These are phyloP conservation scores for Dipsacomyces acuminosporus DNA, from an alignment of 371 early-diverging fungal species.

Conservation along the genomic window DNA sequence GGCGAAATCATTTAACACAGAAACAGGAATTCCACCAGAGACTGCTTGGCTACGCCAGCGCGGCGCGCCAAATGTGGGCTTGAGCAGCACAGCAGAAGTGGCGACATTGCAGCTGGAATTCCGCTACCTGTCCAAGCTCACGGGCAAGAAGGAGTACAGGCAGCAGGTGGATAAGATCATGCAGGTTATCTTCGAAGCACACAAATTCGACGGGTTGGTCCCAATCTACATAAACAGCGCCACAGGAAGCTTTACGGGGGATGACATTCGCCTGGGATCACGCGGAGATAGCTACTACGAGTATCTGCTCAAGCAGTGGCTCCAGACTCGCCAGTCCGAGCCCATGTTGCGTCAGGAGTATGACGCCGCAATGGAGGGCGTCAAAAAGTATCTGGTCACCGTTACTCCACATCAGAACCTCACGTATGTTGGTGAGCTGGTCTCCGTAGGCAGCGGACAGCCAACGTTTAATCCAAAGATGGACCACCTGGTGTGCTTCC, in stretches of 20 bases:
- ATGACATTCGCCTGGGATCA: conserved; percentile 59
- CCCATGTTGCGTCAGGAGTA: conserved; percentile 61
- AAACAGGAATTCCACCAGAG: conserved; percentile 66
- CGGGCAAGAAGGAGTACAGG: conserved; percentile 67
- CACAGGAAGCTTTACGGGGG: conserved; percentile 45
- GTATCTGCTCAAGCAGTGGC: conserved; percentile 82
- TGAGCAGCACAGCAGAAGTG: conserved; percentile 68
- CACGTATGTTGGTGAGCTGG: conserved; percentile 70
- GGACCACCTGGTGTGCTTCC: conserved; percentile 92
- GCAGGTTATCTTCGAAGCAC: conserved; percentile 47
- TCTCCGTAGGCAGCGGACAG: conserved; percentile 11
- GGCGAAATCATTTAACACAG: conserved; percentile 68
- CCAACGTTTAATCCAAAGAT: conserved; percentile 51
- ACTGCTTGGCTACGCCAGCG: conserved; percentile 44
- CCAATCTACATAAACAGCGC: conserved; percentile 62
- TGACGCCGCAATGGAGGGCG: conserved; percentile 70
- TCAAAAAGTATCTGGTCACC: conserved; percentile 67
- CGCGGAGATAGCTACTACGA: conserved; percentile 93
- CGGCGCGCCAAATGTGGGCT: conserved; percentile 44
- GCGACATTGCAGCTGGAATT: conserved; percentile 86
- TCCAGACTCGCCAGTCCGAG: conserved; percentile 73
- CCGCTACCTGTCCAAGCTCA: conserved; percentile 75
- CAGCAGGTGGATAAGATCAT: conserved; percentile 64
- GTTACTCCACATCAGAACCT: conserved; percentile 53
- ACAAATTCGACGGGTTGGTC: conserved; percentile 65